Base-by-base conservation (phyloP, 768 basidiomycete genomes). In the Phylloporus sp. region DNA sequence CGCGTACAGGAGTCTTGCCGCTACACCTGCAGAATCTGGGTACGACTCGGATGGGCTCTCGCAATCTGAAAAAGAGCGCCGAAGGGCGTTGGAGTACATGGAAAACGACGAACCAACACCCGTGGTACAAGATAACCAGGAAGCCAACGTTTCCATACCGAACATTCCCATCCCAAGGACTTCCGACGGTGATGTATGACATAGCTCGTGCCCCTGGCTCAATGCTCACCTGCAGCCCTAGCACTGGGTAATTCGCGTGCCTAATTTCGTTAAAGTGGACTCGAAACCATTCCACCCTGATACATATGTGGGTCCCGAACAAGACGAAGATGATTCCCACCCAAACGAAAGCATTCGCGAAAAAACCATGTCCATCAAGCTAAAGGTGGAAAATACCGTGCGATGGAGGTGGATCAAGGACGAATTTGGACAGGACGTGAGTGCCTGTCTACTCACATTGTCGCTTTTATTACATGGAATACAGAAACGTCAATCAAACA, bases 371-470 rank as follows among this genome's bases (percentile, higher is more conserved):
- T 76, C 80, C 35, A 84, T 90, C 59, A 91, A 90, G 62, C 77
- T 90, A 39, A 85, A 88, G 55, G 89, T 96, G 8, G 90, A 92
- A 71, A 96, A 96, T 65, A 94, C 93, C 6, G 76, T 98, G 17
- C 79, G 96, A 31, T 99, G 96, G 96, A 81, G 84, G 57, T 99
- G 96, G 96, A 74, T 75, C 1, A 87, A 86, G 62, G 86, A 88
- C 53, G 77, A 77, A 46, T 70, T 74, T 32, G 89, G 84, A 6
- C 70, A 80, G 59, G 85, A 89, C 58, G 94, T 94, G 59, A 71
- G 89, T 75, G 9, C 7, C 33, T 26, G 11, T 24, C 36, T 20
- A 20, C 20, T 22, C 9, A 6, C 2, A 17, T 26, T 28, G 24
- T 23, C 38, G n/a, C 9, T 33, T 18, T 44, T 44, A 37, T 56